Evolutionary conservation across 768 basidiomycete genomes (phyloP), one percentile per base, ranked within the genome.

Genomic region (Suillus lakei): DNA sequence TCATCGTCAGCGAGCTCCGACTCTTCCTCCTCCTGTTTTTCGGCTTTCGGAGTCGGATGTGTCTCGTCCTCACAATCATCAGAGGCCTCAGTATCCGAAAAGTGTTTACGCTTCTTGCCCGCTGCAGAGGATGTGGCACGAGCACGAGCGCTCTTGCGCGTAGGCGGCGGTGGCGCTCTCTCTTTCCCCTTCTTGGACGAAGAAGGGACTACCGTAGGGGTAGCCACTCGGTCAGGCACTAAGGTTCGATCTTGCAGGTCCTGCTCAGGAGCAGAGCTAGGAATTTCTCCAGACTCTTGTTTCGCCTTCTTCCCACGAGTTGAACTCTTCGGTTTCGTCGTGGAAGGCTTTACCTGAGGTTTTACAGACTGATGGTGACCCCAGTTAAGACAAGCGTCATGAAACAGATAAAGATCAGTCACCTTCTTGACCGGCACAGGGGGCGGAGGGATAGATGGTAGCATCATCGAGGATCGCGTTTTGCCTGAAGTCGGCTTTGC

Each of bases 251-350:
- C 51, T 18, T 68, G 70, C 39, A 72, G 70, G 50, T 87, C 85
- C 71, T 89, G 84, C 44, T 84, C 83, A 4, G 88, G 87, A 51
- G 86, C 77, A 21, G 89, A 91, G 0, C 88, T 89, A 7, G 88
- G 88, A 15, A 89, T 74, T 61, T 82, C 77, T 10, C 70, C 71
- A 54, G 64, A 71, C 64, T 83, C 81, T 38, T 23, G 48, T 59
- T 71, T 74, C 5, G 66, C 63, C 30, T 56, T 34, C 38, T 63
- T 68, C 43, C 51, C 54, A 9, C 64, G 66, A 23, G 67, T 28
- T 56, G 43, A 30, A 21, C 62, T 56, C 60, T 60, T 73, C 34
- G 65, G 65, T 44, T 68, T 68, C 26, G 30, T 43, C 13, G 59
- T 51, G 16, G 66, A 61, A 50, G 69, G 43, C 30, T 50, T 69